Evolutionary conservation across 345 rosid genomes (phyloP).

Genomic region (Ceriops decandra): DNA sequence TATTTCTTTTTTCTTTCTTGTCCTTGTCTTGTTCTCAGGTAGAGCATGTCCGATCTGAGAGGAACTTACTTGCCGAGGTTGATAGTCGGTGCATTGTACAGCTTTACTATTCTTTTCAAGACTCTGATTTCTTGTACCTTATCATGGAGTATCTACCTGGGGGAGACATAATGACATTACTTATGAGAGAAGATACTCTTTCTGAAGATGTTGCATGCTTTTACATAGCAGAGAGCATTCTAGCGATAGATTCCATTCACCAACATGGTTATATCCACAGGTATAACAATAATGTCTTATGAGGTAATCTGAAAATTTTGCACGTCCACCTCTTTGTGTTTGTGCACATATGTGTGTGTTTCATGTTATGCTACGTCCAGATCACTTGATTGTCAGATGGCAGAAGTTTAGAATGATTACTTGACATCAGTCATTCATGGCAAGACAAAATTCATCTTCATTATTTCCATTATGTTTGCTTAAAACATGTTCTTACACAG

Average conservation of each 20-base stretch:
- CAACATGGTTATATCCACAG: slow-evolving; percentile 18
- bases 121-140: slow-evolving; percentile 86
- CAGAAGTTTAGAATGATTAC: neutral
- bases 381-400: neutral
- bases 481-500: slow-evolving; percentile 41
- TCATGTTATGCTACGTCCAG: neutral
- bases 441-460: neutral
- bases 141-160: slow-evolving; percentile 99
- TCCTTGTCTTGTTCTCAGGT: slow-evolving; percentile 47
- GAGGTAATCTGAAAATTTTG: too few species aligned
- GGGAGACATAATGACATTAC: slow-evolving; percentile 97
- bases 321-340: too few species aligned
- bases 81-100: slow-evolving; percentile 92
- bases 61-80: slow-evolving; percentile 96
- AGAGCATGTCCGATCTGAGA: slow-evolving; percentile 97
- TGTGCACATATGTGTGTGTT: too few species aligned
- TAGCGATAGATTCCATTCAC: slow-evolving; percentile 21
- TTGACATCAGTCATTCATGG: neutral
- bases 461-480: slow-evolving; percentile 11
- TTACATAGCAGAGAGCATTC: slow-evolving; percentile 40
- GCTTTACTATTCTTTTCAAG: slow-evolving; percentile 96
- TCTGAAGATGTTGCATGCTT: slow-evolving; percentile 90
- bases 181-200: slow-evolving; percentile 96
- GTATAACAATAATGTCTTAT: slow-evolving; percentile 9
- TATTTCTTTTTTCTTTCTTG: slow-evolving; percentile 5